phyloP scores from a whole-genome alignment of 352 stramenopile species.

The Phytopythium montanum region DNA sequence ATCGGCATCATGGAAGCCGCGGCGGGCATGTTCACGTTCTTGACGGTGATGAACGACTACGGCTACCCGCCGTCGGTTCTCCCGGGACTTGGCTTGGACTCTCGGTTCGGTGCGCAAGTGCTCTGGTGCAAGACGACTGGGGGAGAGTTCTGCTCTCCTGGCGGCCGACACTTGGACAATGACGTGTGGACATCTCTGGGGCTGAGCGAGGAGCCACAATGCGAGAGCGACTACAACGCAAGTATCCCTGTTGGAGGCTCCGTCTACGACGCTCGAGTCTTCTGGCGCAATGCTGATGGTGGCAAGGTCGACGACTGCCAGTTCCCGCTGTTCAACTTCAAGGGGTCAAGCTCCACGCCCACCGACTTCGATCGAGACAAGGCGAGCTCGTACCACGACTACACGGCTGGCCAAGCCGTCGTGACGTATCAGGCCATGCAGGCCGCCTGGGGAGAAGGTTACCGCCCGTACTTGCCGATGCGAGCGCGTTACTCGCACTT shows the following conservation, averaged over 20 bases:
- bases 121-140: constrained; percentile 72
- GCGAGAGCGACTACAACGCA: constrained; percentile 22
- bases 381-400: constrained; percentile 23
- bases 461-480: constrained; percentile 72
- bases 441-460: constrained; percentile 34
- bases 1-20: constrained; percentile 89
- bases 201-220: constrained; percentile 13
- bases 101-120: constrained; percentile 65
- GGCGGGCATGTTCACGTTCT: constrained; percentile 86
- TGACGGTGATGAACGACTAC: constrained; percentile 88
- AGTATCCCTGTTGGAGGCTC: constrained; percentile 23
- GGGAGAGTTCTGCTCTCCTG: constrained; percentile 47
- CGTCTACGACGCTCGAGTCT: constrained; percentile 40
- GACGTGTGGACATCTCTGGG: constrained; percentile 20
- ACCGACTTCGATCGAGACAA: constrained; percentile 25
- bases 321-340: constrained; percentile 60
- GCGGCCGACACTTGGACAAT: constrained; percentile 22
- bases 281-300: constrained; percentile 43
- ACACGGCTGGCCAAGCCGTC: constrained; percentile 24
- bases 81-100: constrained; percentile 41
- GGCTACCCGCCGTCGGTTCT: constrained; percentile 70
- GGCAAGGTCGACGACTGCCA: constrained; percentile 58
- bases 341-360: constrained; percentile 18
- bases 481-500: constrained; percentile 50
- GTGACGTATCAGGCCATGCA: constrained; percentile 54